Percentiles rank a stretch among this genome's conserved stretches.
Conservation (phyloP, 2,329 filamentous ascomycete species). For the Colletotrichum melonis region DNA sequence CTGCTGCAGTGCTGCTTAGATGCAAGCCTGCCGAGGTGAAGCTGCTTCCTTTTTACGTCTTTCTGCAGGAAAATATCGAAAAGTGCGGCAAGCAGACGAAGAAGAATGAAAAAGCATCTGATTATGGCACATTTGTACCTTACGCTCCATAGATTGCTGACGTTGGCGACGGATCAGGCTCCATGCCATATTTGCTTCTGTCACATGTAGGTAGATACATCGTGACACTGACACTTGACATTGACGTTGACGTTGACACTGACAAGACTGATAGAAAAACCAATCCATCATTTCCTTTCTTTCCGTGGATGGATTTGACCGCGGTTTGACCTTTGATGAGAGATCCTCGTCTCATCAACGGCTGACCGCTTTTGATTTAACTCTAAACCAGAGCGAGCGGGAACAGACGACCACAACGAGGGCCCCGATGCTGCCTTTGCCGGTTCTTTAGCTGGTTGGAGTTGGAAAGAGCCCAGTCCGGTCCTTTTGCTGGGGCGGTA, state of each 20-base stretch:
- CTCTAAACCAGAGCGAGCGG: slow-evolving; percentile 20
- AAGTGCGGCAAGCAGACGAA: background rate
- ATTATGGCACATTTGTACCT: background rate
- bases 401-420: background rate
- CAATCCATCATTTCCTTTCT: background rate
- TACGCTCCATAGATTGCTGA: background rate
- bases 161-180: background rate
- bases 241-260: background rate
- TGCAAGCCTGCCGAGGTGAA: background rate
- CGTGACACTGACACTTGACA: background rate
- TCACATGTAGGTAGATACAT: background rate
- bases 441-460: background rate
- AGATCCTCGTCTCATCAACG: background rate
- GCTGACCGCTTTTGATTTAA: slow-evolving; percentile 12
- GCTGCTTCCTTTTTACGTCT: background rate
- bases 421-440: background rate
- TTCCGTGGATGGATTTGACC: background rate
- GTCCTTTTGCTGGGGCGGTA: slow-evolving; percentile 24
- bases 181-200: background rate
- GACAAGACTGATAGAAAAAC: background rate
- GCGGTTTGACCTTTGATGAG: background rate
- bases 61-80: slow-evolving; percentile 3
- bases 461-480: background rate
- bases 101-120: slow-evolving; percentile 20
- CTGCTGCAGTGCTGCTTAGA: background rate